Conservation (phyloP, 805 yeast genomes). For the Novakomyces olei region DNA sequence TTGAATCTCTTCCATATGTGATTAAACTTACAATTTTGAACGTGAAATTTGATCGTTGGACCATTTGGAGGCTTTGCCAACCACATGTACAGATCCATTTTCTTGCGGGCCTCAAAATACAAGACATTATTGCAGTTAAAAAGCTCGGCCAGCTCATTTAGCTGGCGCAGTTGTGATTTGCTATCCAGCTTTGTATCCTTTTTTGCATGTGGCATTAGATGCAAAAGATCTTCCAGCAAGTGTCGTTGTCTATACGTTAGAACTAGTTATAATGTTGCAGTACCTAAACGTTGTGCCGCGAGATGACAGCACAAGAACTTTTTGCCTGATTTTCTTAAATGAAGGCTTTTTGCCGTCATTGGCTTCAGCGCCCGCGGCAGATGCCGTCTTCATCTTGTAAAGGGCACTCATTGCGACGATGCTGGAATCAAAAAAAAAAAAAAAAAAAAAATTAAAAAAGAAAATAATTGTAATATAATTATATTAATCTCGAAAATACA, state of each 20-base stretch:
- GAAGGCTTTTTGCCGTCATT: constrained; percentile 1
- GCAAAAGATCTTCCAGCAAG: constrained; percentile 55
- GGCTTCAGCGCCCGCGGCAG: constrained; percentile 18
- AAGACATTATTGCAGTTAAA: constrained; percentile 90
- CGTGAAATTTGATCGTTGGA: constrained; percentile 80
- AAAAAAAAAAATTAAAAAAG: too few relatives aligned
- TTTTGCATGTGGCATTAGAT: constrained; percentile 78
- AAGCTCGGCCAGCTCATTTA: constrained; percentile 88
- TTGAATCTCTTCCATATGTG: too few relatives aligned
- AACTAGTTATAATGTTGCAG: not conserved
- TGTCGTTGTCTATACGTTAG: constrained; percentile 57
- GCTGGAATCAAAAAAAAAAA: too few relatives aligned
- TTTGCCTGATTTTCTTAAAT: constrained; percentile 39
- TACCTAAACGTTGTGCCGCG: constrained; percentile 59
- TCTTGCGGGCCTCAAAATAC: constrained; percentile 90
- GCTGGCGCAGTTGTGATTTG: constrained; percentile 65
- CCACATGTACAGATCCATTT: constrained; percentile 87
- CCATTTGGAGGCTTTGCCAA: constrained; percentile 93
- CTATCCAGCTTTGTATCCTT: constrained; percentile 92
- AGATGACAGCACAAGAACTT: constrained; percentile 72
- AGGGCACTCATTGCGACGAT: too few relatives aligned
- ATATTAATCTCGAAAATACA: too few relatives aligned
- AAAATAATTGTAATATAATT: too few relatives aligned
- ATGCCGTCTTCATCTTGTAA: constrained; percentile 17
- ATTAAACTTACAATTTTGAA: constrained; percentile 57